A percentile compares a stretch with the other conserved stretches of the same genome.
These are phyloP conservation scores for Leccinum subgranulosum DNA, from an alignment of 768 basidiomycete species.

Conservation along the genomic window DNA sequence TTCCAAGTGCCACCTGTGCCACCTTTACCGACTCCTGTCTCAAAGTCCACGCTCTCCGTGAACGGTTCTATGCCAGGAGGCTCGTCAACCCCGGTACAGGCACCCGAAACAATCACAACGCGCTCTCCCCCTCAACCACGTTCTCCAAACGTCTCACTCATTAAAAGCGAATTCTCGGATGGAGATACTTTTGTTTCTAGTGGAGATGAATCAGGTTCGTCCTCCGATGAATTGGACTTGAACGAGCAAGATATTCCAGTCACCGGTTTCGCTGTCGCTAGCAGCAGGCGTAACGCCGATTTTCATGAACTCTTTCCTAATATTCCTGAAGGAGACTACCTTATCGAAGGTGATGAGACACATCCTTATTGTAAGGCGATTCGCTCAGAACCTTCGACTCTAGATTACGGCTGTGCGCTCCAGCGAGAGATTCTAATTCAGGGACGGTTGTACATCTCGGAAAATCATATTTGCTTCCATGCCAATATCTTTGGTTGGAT, in stretches of 20 bases:
- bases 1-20: conserved; percentile 42
- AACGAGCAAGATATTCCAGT: too few relatives aligned
- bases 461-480: conserved; percentile 99
- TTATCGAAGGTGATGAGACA: conserved; percentile 81
- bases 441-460: conserved; percentile 94
- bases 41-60: conserved; percentile 17
- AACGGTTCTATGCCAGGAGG: conserved; percentile 14
- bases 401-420: conserved; percentile 96
- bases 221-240: too few relatives aligned
- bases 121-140: too few relatives aligned
- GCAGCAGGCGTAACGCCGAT: conserved; percentile 88
- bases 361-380: background rate
- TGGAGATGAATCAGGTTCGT: too few relatives aligned
- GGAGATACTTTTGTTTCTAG: too few relatives aligned
- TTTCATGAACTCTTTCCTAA: conserved; percentile 91
- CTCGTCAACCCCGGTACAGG: background rate
- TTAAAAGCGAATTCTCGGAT: too few relatives aligned
- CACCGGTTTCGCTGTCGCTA: too few relatives aligned
- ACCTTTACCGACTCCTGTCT: conserved; percentile 10
- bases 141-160: too few relatives aligned
- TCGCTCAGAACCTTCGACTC: conserved; percentile 1
- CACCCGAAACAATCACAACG: too few relatives aligned
- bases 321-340: conserved; percentile 93
- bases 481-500: conserved; percentile 99
- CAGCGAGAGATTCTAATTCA: conserved; percentile 97